These are phyloP conservation scores for Phytophthora meadii DNA, from an alignment of 352 stramenopile genomes.

Conservation along the genomic window DNA sequence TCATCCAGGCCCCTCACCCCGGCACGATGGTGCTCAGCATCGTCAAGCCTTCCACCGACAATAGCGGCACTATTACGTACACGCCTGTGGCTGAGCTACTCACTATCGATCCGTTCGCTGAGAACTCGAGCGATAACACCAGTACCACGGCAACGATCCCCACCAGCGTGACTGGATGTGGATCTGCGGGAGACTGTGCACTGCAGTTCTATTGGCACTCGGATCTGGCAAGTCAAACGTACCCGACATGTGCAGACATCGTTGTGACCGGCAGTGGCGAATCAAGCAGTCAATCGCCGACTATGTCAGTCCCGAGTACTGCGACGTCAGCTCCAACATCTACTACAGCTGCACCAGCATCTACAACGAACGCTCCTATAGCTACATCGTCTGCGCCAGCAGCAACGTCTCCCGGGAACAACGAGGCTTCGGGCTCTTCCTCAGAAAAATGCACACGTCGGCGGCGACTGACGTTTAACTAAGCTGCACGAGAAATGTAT, in stretches of 20 bases:
- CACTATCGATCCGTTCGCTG: constrained; percentile 36
- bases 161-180: constrained; percentile 50
- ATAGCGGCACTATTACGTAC: constrained; percentile 56
- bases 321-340: not conserved
- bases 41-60: constrained; percentile 53
- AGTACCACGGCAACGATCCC: constrained; percentile 48
- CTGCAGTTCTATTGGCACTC: constrained; percentile 76
- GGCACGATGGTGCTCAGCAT: constrained; percentile 61
- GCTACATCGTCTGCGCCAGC: not conserved
- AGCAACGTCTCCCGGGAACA: constrained; percentile 7
- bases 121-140: constrained; percentile 12
- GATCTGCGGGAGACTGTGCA: constrained; percentile 48
- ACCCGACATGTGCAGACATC: constrained; percentile 65
- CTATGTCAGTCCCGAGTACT: not conserved
- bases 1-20: constrained; percentile 65
- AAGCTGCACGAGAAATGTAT: constrained; percentile 1
- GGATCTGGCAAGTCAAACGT: constrained; percentile 64
- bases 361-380: not conserved
- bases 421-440: constrained; percentile 2
- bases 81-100: constrained; percentile 31
- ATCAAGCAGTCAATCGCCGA: not conserved
- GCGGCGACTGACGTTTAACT: not conserved
- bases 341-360: not conserved
- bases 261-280: constrained; percentile 38
- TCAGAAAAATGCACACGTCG: constrained; percentile 29